A percentile compares a stretch with the other conserved stretches of the same genome.
Evolutionary conservation across 139 green algal genomes (phyloP).

Genomic region (Coelastrella sp.): DNA sequence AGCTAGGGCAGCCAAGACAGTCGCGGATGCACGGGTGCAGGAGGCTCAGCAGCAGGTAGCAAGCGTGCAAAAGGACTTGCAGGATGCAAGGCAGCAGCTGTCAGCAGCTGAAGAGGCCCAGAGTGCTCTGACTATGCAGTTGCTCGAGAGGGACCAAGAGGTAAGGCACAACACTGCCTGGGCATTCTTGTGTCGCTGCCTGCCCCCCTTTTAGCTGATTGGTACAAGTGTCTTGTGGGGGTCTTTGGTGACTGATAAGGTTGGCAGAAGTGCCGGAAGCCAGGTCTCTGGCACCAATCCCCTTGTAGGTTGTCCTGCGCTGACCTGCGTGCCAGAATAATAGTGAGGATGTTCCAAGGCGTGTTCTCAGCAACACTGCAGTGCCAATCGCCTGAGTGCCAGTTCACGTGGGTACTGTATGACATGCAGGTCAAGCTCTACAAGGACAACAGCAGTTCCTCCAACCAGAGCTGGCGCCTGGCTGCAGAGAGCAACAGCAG

Average conservation of each 20-base stretch:
- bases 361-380: no score
- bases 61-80: not conserved
- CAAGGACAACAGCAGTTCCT: not conserved
- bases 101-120: constrained; percentile 11
- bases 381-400: no score
- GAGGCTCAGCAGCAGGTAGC: not conserved
- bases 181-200: no score
- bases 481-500: not conserved
- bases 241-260: no score
- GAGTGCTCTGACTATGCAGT: not conserved
- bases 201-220: no score
- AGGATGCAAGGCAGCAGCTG: constrained; percentile 8
- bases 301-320: no score
- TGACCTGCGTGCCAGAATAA: no score
- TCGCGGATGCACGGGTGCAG: not conserved
- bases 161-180: not conserved
- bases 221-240: no score
- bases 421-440: not conserved
- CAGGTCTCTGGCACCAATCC: no score
- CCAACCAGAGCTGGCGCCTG: constrained; percentile 20
- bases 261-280: no score
- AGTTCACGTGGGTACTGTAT: not conserved
- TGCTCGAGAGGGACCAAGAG: constrained; percentile 5
- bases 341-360: no score
- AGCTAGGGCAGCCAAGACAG: not conserved